Conservation (phyloP, 345 rosid genomes). For the Turnera subulata region DNA sequence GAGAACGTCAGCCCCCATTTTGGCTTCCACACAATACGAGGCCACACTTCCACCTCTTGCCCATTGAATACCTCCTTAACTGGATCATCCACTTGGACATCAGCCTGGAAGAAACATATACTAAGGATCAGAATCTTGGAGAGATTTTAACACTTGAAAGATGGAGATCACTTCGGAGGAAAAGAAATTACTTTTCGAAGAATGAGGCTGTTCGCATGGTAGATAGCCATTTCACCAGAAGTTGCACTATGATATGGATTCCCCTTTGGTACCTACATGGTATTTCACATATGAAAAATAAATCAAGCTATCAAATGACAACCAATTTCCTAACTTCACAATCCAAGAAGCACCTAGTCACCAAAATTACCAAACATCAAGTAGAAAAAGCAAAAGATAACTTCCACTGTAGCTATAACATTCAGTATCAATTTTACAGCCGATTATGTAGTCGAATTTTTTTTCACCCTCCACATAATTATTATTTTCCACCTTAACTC, state of each 20-base stretch:
- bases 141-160: neutral
- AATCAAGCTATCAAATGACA: too few species aligned
- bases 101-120: slow-evolving; percentile 45
- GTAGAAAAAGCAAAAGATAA: too few species aligned
- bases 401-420: too few species aligned
- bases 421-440: too few species aligned
- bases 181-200: slow-evolving; percentile 48
- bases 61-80: slow-evolving; percentile 58
- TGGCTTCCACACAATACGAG: slow-evolving; percentile 79
- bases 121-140: neutral
- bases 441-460: too few species aligned
- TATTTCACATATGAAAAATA: neutral
- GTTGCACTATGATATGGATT: slow-evolving; percentile 96
- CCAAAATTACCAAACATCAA: too few species aligned
- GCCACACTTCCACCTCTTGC: slow-evolving; percentile 96
- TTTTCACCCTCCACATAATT: too few species aligned
- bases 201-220: slow-evolving; percentile 68
- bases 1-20: slow-evolving; percentile 82
- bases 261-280: slow-evolving; percentile 77
- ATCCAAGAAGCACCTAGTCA: too few species aligned
- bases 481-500: too few species aligned
- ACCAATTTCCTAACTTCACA: too few species aligned
- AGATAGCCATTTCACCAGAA: slow-evolving; percentile 91
- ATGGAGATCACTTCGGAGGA: neutral
- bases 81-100: slow-evolving; percentile 68